Conservation (phyloP, 2,329 filamentous ascomycete species). For the Amphichorda felina region DNA sequence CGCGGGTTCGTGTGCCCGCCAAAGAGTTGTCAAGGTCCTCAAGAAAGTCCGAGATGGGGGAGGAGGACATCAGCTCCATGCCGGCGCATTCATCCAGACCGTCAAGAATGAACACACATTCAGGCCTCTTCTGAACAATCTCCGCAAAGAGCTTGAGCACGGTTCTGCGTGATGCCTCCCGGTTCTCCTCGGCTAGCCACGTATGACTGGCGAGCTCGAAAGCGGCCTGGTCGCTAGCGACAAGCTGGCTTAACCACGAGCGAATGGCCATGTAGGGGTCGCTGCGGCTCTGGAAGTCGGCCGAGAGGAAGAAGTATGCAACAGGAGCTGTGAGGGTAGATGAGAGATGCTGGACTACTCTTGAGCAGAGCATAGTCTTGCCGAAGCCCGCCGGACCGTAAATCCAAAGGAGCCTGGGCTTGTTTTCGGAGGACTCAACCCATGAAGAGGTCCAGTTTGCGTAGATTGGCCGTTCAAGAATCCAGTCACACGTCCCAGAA, state of each 20-base stretch:
- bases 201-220: constrained; percentile 6
- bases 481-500: not conserved
- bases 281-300: constrained; percentile 10
- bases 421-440: not conserved
- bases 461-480: not conserved
- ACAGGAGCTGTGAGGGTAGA: not conserved
- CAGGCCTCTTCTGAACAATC: constrained; percentile 5
- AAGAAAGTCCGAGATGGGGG: constrained; percentile 9
- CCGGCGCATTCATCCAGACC: constrained; percentile 21
- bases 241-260: constrained; percentile 17
- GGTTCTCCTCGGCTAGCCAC: not conserved
- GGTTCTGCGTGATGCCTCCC: constrained; percentile 6
- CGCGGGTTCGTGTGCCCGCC: constrained; percentile 7
- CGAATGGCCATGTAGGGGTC: constrained; percentile 14
- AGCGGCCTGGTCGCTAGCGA: constrained; percentile 2
- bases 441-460: not conserved
- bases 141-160: constrained; percentile 9
- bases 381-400: constrained; percentile 16
- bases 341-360: constrained; percentile 12
- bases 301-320: constrained; percentile 20
- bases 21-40: constrained; percentile 5
- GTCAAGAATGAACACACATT: constrained; percentile 14
- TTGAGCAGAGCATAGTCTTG: constrained; percentile 19
- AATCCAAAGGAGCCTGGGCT: constrained; percentile 16
- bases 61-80: not conserved